phyloP scores from a whole-genome alignment of 345 rosid species.

The Iberis pinnata region DNA sequence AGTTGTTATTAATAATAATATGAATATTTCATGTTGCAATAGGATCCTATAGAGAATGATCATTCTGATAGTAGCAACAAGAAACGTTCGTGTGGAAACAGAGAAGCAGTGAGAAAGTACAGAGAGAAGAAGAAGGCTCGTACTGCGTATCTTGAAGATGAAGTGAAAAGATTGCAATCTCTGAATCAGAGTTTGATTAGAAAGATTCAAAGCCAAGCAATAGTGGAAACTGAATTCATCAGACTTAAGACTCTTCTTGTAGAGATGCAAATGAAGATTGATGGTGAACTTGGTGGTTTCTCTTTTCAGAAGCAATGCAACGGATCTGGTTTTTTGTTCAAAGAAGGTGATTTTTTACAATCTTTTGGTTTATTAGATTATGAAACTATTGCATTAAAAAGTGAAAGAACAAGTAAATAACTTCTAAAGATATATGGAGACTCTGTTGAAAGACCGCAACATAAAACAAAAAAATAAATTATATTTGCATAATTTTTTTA shows the following conservation, averaged over 20 bases:
- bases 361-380: constrained; percentile 10
- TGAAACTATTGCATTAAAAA: no score
- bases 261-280: constrained; percentile 49
- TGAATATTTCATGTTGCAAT: constrained; percentile 1
- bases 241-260: constrained; percentile 45
- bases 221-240: constrained; percentile 46
- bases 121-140: constrained; percentile 80
- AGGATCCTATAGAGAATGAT: constrained; percentile 36
- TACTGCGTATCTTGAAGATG: constrained; percentile 62
- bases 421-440: background rate
- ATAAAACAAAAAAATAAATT: no score
- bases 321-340: constrained; percentile 17
- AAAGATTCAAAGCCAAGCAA: constrained; percentile 46
- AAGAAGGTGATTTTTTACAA: constrained; percentile 29
- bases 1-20: background rate
- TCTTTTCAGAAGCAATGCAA: constrained; percentile 28
- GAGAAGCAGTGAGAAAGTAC: constrained; percentile 75
- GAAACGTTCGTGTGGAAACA: constrained; percentile 48
- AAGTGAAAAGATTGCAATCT: constrained; percentile 45
- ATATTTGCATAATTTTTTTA: no score
- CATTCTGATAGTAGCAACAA: constrained; percentile 19
- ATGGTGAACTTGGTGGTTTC: constrained; percentile 40
- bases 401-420: background rate
- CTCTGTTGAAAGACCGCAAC: no score
- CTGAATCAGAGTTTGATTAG: constrained; percentile 43